phyloP scores from a whole-genome alignment of 805 yeast species.

The Candida sonorensis region DNA sequence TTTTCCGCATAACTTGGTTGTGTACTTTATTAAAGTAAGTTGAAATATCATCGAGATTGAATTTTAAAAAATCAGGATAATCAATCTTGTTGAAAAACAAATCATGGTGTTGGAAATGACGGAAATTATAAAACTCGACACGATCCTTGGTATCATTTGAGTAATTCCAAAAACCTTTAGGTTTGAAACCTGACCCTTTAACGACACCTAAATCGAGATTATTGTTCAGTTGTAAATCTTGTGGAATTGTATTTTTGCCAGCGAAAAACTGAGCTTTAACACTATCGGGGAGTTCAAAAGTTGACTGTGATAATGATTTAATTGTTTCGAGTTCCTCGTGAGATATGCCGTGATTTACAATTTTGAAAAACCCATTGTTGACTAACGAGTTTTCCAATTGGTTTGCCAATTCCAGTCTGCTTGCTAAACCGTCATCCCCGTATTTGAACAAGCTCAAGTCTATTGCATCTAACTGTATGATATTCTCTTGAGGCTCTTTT shows the following conservation, averaged over 20 bases:
- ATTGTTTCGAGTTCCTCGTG: conserved; percentile 28
- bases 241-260: conserved; percentile 24
- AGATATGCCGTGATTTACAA: conserved; percentile 35
- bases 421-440: conserved; percentile 28
- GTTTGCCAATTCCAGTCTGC: conserved; percentile 29
- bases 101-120: conserved; percentile 31
- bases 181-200: conserved; percentile 42
- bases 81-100: conserved; percentile 22
- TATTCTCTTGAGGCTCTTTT: conserved; percentile 10
- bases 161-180: conserved; percentile 42
- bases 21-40: conserved; percentile 35
- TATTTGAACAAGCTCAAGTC: conserved; percentile 31
- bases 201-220: conserved; percentile 46
- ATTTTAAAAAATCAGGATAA: conserved; percentile 35
- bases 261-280: conserved; percentile 32
- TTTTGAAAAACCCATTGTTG: conserved; percentile 37
- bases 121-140: conserved; percentile 37
- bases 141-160: conserved; percentile 36
- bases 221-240: no score
- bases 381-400: conserved; percentile 34
- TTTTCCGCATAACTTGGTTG: conserved; percentile 28
- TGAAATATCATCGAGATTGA: conserved; percentile 33
- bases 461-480: conserved; percentile 28
- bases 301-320: conserved; percentile 34
- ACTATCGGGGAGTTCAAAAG: conserved; percentile 34